Percentiles rank a stretch among this genome's conserved stretches.
These are phyloP conservation scores for Lophium mytilinum DNA, from an alignment of 495 filamentous ascomycete species.

Conservation along the genomic window DNA sequence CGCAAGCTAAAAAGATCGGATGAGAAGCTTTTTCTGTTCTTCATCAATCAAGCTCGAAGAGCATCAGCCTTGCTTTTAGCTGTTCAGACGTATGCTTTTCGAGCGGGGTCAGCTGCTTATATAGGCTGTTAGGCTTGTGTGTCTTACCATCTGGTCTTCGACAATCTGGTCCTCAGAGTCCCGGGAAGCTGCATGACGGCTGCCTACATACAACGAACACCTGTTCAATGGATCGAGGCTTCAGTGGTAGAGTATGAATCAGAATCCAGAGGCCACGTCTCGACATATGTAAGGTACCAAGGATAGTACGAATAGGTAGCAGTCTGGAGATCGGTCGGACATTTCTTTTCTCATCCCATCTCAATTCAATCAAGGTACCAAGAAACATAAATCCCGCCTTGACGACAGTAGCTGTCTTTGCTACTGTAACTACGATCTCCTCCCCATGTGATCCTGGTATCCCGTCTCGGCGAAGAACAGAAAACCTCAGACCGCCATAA, in stretches of 20 bases:
- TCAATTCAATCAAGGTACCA: background rate
- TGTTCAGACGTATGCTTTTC: background rate
- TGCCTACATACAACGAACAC: too few relatives aligned
- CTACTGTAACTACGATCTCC: slow-evolving; percentile 24
- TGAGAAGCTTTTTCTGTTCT: background rate
- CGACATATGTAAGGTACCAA: background rate
- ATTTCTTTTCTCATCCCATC: background rate
- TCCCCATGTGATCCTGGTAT: slow-evolving; percentile 20
- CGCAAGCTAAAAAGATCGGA: background rate
- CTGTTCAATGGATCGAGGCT: too few relatives aligned
- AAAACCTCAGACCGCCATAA: slow-evolving; percentile 67
- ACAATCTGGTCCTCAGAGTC: background rate
- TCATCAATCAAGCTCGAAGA: background rate
- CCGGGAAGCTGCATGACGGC: too few relatives aligned
- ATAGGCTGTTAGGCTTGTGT: background rate
- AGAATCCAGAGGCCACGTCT: background rate
- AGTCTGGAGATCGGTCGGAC: background rate
- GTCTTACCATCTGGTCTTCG: background rate
- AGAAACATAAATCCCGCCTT: slow-evolving; percentile 34
- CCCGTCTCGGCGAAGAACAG: slow-evolving; percentile 43
- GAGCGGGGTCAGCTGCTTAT: background rate
- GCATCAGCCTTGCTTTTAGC: background rate
- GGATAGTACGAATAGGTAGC: background rate
- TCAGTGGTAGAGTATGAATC: too few relatives aligned
- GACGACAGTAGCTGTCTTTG: slow-evolving; percentile 41